A percentile compares a stretch with the other conserved stretches of the same genome.
These are phyloP conservation scores for Lippia alba DNA, from an alignment of 305 asterid genomes.

Conservation along the genomic window DNA sequence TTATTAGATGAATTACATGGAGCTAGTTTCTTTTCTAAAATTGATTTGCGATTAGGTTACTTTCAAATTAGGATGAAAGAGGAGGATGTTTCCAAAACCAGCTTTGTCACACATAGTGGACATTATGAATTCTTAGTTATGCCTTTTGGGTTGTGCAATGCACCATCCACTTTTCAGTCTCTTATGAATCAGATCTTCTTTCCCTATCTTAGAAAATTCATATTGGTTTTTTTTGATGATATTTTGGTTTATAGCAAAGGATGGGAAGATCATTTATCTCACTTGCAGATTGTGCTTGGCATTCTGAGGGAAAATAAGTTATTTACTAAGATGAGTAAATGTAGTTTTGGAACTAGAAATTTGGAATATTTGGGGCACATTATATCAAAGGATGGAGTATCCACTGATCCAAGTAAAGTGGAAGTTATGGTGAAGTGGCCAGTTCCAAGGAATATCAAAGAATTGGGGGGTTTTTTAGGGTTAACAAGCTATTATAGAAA, in stretches of 20 bases:
- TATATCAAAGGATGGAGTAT: neutral
- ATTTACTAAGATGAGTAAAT: neutral
- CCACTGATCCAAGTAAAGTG: neutral
- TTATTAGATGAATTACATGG: neutral
- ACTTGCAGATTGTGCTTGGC: neutral
- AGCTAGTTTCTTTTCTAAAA: neutral
- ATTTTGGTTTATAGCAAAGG: neutral
- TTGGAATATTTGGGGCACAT: neutral
- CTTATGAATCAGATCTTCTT: neutral
- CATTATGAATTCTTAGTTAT: neutral
- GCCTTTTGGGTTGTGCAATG: conserved; percentile 1
- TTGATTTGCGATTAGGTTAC: neutral
- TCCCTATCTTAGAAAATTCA: neutral
- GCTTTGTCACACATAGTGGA: neutral
- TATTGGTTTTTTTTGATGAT: conserved; percentile 20
- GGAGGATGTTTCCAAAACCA: neutral
- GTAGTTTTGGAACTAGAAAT: neutral
- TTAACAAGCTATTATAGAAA: neutral
- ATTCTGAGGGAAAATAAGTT: neutral
- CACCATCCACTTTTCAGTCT: neutral
- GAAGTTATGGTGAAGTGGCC: neutral
- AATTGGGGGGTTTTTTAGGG: neutral
- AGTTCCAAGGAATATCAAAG: neutral
- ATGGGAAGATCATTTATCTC: neutral
- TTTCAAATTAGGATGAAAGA: neutral